These are phyloP conservation scores for Vararia minispora DNA, from an alignment of 768 basidiomycete species.

Conservation along the genomic window DNA sequence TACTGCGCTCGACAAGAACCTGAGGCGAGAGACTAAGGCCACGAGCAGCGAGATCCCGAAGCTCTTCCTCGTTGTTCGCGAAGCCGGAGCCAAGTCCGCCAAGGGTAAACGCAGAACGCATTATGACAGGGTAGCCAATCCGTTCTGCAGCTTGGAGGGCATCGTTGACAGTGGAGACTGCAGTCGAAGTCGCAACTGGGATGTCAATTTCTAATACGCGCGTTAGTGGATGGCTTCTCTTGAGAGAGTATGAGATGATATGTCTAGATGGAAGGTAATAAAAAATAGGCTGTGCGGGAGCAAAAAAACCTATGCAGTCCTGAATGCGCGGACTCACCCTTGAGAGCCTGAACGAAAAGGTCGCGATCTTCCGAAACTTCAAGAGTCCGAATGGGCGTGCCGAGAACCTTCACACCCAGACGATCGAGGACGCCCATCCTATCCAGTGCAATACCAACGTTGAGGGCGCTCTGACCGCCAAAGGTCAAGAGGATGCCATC, in stretches of 20 bases:
- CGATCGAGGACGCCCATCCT: constrained; percentile 94
- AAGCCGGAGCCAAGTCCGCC: constrained; percentile 98
- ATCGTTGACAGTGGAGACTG: constrained; percentile 85
- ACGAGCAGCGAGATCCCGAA: constrained; percentile 90
- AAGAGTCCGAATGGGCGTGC: constrained; percentile 95
- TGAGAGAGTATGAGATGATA: no score
- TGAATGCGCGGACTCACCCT: constrained; percentile 43
- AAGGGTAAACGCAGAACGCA: constrained; percentile 93
- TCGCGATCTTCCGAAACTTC: constrained; percentile 96
- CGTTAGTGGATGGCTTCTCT: no score
- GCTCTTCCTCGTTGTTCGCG: constrained; percentile 87
- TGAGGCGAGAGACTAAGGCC: constrained; percentile 86
- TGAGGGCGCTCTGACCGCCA: constrained; percentile 95
- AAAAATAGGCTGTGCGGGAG: not conserved
- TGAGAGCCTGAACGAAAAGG: constrained; percentile 86
- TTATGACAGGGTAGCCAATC: constrained; percentile 96
- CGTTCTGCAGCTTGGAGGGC: constrained; percentile 83
- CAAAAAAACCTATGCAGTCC: not conserved
- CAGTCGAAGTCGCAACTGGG: constrained; percentile 2
- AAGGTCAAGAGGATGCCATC: constrained; percentile 97
- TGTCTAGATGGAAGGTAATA: constrained; percentile 37
- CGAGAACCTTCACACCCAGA: constrained; percentile 85
- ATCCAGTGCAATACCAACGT: constrained; percentile 94
- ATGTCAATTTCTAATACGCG: constrained; percentile 7
- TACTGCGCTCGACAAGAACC: constrained; percentile 91